Base-by-base conservation (phyloP, 192 early-diverging fungal genomes). In the Coemansia sp. region DNA sequence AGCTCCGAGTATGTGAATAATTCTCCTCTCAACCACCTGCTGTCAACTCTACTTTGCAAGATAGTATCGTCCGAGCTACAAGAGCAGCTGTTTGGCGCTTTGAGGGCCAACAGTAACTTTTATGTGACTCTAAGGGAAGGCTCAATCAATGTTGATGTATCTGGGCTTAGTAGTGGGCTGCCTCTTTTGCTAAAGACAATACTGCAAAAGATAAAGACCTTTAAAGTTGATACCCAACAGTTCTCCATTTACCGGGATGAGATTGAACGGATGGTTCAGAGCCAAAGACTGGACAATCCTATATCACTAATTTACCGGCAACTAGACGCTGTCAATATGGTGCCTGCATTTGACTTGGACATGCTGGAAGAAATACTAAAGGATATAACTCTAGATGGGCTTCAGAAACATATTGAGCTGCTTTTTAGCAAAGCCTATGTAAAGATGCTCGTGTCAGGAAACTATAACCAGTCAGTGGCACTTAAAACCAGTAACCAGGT, bases 151-250 rank as follows among this genome's bases (percentile, higher is more conserved):
- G 73, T 98, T 38, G 73, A 66, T 18, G 64, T 95, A 13, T 72
- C 72, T 16, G 96, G 96, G 9, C 97, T 92, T 72, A 96, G 92
- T 49, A 91, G 95, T 73, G 95, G 96, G 68, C 79, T 95, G 0
- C 71, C 78, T 16, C 77, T 87, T 0, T 61, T 97, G 16, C 70
- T 95, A 0, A 83, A 90, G 27, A 88, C 88, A 36, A 86, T 96
- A 6, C 72, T 92, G 9, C 53, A 87, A 18, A 64, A 44, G 62
- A 90, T 95, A 87, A 85, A 80, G 55, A 74, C 73, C 16, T 83
- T 93, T 15, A 66, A 86, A 40, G 77, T 93, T 16, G 80, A 89
- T 46, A 79, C 79, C 3, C 83, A 87, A 18, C 81, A 89, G 40
- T 96, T 96, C 78, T 74, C 81, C 15, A 61, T 89, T 60, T 36